Conservation (phyloP, 225 moss, liverwort and hornwort species). For the Sphagnum contortum region DNA sequence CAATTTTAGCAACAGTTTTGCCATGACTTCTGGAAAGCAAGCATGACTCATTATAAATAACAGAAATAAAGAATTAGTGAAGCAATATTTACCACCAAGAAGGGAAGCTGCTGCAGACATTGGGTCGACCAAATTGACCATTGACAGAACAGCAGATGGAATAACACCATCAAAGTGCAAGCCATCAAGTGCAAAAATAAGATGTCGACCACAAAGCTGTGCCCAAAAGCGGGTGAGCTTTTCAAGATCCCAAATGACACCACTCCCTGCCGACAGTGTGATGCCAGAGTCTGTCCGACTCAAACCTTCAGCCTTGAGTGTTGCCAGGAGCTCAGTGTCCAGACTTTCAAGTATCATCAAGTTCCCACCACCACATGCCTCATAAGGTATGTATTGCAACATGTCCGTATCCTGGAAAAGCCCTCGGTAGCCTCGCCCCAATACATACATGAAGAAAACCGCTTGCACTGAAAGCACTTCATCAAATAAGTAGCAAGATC, state of each 20-base stretch:
- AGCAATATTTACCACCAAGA: conserved; percentile 39
- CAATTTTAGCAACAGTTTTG: too few species aligned
- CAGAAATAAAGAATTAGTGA: too few species aligned
- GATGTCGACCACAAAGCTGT: conserved; percentile 71
- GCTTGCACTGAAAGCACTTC: conserved; percentile 79
- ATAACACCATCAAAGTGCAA: conserved; percentile 50
- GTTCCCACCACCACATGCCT: conserved; percentile 87
- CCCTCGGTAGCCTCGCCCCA: conserved; percentile 80
- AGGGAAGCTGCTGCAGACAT: conserved; percentile 82
- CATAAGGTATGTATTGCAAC: conserved; percentile 67
- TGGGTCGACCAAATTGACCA: conserved; percentile 80
- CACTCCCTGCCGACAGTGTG: conserved; percentile 51
- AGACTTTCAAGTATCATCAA: conserved; percentile 70
- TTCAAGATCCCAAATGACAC: conserved; percentile 81
- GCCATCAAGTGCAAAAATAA: conserved; percentile 84
- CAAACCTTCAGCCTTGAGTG: conserved; percentile 46
- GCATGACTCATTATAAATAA: too few species aligned
- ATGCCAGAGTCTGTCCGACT: conserved; percentile 30
- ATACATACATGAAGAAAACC: conserved; percentile 74
- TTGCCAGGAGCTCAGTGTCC: conserved; percentile 67
- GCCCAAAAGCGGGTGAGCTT: conserved; percentile 72
- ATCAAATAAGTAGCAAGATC: conserved; percentile 88
- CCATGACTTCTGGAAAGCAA: too few species aligned
- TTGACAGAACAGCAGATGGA: conserved; percentile 51
- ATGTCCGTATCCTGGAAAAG: conserved; percentile 86